These are phyloP conservation scores for Pythium pyrilobum DNA, from an alignment of 352 stramenopile species.

Conservation along the genomic window DNA sequence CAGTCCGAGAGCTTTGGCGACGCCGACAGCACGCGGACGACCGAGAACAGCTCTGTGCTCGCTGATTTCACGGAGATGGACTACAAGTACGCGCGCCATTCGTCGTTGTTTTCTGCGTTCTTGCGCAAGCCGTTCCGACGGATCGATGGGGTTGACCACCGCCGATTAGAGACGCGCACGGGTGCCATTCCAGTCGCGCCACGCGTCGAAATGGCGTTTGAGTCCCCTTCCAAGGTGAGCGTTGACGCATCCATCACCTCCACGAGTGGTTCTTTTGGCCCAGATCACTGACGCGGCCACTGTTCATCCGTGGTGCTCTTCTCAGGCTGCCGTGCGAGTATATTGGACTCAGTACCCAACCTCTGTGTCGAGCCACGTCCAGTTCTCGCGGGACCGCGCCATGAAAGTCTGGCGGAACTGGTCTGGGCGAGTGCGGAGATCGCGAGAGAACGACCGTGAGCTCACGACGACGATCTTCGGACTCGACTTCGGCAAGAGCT, in stretches of 20 bases:
- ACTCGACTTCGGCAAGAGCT: constrained; percentile 69
- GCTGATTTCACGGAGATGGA: constrained; percentile 53
- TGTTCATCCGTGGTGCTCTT: neutral
- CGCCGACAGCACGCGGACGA: constrained; percentile 60
- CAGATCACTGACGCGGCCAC: neutral
- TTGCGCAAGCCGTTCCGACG: constrained; percentile 66
- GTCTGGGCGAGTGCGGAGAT: constrained; percentile 38
- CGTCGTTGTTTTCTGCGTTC: constrained; percentile 56
- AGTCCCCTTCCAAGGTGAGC: constrained; percentile 61
- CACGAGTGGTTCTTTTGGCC: too few relatives aligned
- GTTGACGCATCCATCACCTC: neutral
- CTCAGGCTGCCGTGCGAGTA: constrained; percentile 58
- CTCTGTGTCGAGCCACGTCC: constrained; percentile 52
- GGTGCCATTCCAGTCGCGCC: constrained; percentile 41
- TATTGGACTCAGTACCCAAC: constrained; percentile 50
- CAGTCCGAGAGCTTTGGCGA: constrained; percentile 76
- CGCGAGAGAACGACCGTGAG: constrained; percentile 45
- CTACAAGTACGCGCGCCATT: constrained; percentile 39
- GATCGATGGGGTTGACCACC: constrained; percentile 42
- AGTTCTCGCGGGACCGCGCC: constrained; percentile 66
- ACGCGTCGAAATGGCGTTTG: constrained; percentile 34
- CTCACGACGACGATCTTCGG: constrained; percentile 60
- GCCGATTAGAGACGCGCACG: constrained; percentile 31
- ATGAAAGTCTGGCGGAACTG: constrained; percentile 82
- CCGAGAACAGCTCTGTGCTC: constrained; percentile 66